Evolutionary conservation across 2,329 filamentous ascomycete species (phyloP), one percentile per base, ranked within the genome.

Genomic region (Penicillium hordei): DNA sequence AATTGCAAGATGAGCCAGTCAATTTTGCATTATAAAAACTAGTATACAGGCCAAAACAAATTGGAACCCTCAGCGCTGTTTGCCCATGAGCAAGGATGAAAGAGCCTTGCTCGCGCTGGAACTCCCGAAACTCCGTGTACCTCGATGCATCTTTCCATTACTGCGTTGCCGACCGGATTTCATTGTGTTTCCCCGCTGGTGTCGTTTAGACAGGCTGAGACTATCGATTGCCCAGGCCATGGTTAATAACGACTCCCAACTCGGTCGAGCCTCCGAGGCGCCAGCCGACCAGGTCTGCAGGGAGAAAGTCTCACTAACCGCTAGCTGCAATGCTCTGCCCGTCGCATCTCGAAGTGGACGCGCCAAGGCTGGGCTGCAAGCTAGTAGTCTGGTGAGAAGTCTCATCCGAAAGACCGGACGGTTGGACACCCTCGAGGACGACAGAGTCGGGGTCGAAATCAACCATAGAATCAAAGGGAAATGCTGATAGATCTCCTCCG

Each of bases 381-480:
- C 77, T 67, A 80, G 77, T 64, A 81, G 77, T 74, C 78, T 71
- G 69, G 75, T 74, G 73, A 81, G 78, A 67, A 81, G 74, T 70
- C 71, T 77, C 74, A 77, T 78, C 72, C 78, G 78, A 64, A 80
- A 79, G 73, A 76, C 74, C 67, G 77, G 68, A 81, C 81, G 59
- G 64, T 62, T 75, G 69, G 71, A 72, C 66, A 71, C 70, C 70
- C 70, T 77, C 72, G 72, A 75, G 69, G 70, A 73, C 67, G 74
- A 75, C 70, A 74, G 75, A 71, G 64, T 80, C 78, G 78, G 78
- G 74, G 78, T 80, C 77, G 76, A 80, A 79, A 80, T 81, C 75
- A 81, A 81, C 78, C 77, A 81, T 70, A 76, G 78, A 79, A 81
- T 80, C 78, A 80, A 79, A 79, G 74, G 77, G 69, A 79, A 80